Conservation (phyloP, 306 rosid genomes). For the Casuarina equisetifolia region DNA sequence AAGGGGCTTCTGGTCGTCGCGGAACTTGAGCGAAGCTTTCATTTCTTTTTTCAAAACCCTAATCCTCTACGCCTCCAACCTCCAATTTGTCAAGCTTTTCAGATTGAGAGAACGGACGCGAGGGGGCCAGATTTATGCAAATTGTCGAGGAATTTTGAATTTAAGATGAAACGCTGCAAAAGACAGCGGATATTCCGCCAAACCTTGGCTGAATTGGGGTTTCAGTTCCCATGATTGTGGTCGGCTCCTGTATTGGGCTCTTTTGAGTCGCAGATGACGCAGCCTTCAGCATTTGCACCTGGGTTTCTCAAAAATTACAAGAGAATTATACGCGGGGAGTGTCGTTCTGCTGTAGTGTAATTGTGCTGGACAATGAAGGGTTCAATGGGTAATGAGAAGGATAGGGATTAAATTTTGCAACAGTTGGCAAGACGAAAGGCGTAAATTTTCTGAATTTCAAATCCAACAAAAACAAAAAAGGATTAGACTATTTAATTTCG, state of each 20-base stretch:
- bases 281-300: background rate
- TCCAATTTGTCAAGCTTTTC: background rate
- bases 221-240: background rate
- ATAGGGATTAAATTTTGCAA: background rate
- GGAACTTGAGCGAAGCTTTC: conserved; percentile 90
- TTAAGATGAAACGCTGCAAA: background rate
- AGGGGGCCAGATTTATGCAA: background rate
- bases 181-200: conserved; percentile 27
- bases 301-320: background rate
- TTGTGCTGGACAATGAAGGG: background rate
- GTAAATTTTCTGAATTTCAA: background rate
- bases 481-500: background rate
- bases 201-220: conserved; percentile 1
- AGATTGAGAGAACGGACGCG: background rate
- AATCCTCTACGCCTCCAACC: background rate
- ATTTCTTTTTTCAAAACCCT: conserved; percentile 30
- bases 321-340: background rate
- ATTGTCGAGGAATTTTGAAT: background rate
- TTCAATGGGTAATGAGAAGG: background rate
- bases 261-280: background rate
- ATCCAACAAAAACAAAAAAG: background rate
- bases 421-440: background rate
- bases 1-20: conserved; percentile 76
- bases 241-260: background rate
- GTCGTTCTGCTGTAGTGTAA: background rate